Conservation (phyloP, 306 rosid genomes). For the Castanea crenata region DNA sequence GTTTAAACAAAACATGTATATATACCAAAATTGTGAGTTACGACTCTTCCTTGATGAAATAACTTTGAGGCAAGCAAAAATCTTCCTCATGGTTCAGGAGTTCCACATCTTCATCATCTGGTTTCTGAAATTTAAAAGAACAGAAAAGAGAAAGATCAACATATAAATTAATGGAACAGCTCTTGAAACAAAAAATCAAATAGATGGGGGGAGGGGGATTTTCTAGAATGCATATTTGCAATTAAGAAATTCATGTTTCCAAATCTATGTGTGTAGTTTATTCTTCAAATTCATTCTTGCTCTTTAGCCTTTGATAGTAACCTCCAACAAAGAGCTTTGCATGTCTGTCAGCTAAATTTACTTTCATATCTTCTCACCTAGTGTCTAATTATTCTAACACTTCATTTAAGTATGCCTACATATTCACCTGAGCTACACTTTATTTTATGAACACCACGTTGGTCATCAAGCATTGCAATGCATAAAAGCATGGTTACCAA, state of each 20-base stretch:
- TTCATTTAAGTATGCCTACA: not conserved
- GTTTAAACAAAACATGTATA: slow-evolving; percentile 15
- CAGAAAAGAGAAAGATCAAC: slow-evolving; percentile 3
- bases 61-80: slow-evolving; percentile 80
- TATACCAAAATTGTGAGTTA: slow-evolving; percentile 36
- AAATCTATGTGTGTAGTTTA: not conserved
- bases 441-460: not conserved
- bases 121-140: slow-evolving; percentile 48
- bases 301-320: not conserved
- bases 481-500: not conserved
- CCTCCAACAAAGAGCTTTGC: no score
- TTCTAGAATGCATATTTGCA: not conserved
- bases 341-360: no score
- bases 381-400: not conserved
- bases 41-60: slow-evolving; percentile 72
- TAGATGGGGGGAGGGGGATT: no score
- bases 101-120: slow-evolving; percentile 85
- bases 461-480: not conserved
- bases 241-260: not conserved
- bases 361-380: not conserved
- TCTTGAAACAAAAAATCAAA: slow-evolving; percentile 11
- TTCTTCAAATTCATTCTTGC: not conserved
- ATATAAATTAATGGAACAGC: slow-evolving; percentile 10
- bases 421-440: not conserved
- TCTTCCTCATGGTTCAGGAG: slow-evolving; percentile 79